Evolutionary conservation across 371 early-diverging fungal genomes (phyloP), one percentile per base, ranked within the genome.

Genomic region (Mucor racemosus): DNA sequence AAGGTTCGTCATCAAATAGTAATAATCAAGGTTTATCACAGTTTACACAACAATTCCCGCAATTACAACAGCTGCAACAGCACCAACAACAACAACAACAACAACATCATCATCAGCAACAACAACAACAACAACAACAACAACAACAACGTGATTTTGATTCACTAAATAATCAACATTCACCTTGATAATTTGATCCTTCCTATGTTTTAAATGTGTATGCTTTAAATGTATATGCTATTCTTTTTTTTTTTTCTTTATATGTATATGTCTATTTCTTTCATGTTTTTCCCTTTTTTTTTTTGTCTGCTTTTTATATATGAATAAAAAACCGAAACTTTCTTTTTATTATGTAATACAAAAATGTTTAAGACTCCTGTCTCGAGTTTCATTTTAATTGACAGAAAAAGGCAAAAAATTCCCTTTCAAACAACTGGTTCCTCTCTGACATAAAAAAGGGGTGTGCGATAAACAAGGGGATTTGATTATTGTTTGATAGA

Each of bases 381-480:
- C 54, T 54, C 54, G 15, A 54, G 33, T 54, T 33, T 33, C 34
- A 54, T 26, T 54, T 54, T 33, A 44, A 33, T 54, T 34, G 54
- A 54, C 54, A 54, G 34, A 54, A 54, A 54, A 54, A 54, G 54
- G 54, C 31, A 54, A 54, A 48, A 48, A 48, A 48, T 19, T 48
- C 21, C 48, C 48, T 48, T 48, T 48, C n/a, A 48, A 48, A 48
- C 48, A 48, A 48, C 4, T 48, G 48, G 48, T 48, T 48, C 48
- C 1, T 48, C 48, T 48, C 48, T n/a, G 48, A 48, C 48, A 48
- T 48, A 19, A 21, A 48, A 48, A 48, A 48, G 19, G 19, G 48
- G 48, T n/a, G 7, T 41, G 10, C 17, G 17, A 21, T 48, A 33
- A 54, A 54, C 31, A 33, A 33, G 31, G n/a, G 54, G 54, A 17